Conservation (phyloP, 495 filamentous ascomycete genomes). For the Neurospora sp. region DNA sequence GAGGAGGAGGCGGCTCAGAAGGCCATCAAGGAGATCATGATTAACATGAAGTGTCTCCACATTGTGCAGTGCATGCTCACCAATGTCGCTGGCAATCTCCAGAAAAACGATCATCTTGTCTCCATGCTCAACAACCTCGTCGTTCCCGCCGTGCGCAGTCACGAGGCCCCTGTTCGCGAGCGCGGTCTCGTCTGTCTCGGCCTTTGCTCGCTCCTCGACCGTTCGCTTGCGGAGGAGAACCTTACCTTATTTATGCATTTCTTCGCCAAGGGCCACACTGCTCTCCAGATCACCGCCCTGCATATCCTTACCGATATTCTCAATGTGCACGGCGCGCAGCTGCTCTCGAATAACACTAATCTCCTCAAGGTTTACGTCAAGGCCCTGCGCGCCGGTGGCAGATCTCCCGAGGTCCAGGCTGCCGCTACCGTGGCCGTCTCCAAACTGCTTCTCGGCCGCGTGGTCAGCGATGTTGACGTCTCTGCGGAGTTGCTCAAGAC, state of each 20-base stretch:
- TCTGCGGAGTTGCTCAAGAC: slow-evolving; percentile 66
- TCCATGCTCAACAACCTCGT: slow-evolving; percentile 96
- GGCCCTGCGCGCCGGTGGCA: slow-evolving; percentile 58
- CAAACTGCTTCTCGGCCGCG: slow-evolving; percentile 74
- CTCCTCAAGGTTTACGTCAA: slow-evolving; percentile 71
- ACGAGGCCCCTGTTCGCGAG: slow-evolving; percentile 88
- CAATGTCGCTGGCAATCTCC: slow-evolving; percentile 75
- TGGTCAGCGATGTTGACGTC: slow-evolving; percentile 45
- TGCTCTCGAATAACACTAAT: slow-evolving; percentile 47
- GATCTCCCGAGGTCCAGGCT: slow-evolving; percentile 64
- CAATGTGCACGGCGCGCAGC: slow-evolving; percentile 70
- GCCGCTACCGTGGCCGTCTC: slow-evolving; percentile 72
- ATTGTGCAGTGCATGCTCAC: slow-evolving; percentile 96
- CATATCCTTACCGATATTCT: slow-evolving; percentile 94
- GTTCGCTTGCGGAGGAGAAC: slow-evolving; percentile 86
- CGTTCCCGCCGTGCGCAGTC: slow-evolving; percentile 84
- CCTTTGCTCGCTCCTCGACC: slow-evolving; percentile 82
- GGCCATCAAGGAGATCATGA: slow-evolving; percentile 78
- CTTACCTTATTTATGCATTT: slow-evolving; percentile 91
- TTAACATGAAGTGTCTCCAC: slow-evolving; percentile 97
- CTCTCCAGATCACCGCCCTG: slow-evolving; percentile 77
- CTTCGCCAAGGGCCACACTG: slow-evolving; percentile 84
- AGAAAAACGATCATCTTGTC: slow-evolving; percentile 77
- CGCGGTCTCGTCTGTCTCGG: slow-evolving; percentile 82
- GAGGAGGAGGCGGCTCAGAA: slow-evolving; percentile 73